Conservation (phyloP, 2,329 filamentous ascomycete genomes). For the Phyllosticta ampelicida region DNA sequence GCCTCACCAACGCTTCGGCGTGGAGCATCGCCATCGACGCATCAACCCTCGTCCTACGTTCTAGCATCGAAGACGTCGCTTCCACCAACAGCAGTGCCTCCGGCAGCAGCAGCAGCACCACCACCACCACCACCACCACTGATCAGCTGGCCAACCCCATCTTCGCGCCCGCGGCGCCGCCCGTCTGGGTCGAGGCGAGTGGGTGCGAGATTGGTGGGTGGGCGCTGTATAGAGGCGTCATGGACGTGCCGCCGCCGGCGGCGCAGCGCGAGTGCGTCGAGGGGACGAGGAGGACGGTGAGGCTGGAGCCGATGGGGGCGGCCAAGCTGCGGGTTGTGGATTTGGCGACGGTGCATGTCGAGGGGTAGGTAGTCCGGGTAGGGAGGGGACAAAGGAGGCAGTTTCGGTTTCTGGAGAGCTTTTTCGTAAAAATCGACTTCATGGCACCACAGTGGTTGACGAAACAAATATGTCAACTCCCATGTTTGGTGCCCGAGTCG, state of each 20-base stretch:
- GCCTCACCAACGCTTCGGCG: conserved; percentile 19
- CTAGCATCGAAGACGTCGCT: background rate
- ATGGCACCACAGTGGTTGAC: no score
- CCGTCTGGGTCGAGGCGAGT: conserved; percentile 20
- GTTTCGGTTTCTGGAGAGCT: no score
- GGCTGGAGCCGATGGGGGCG: conserved; percentile 26
- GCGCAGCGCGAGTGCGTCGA: conserved; percentile 17
- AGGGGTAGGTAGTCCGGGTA: background rate
- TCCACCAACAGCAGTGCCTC: no score
- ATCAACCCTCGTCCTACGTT: conserved; percentile 15
- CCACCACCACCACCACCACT: background rate
- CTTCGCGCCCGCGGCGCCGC: conserved; percentile 23
- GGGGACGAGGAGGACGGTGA: conserved; percentile 15
- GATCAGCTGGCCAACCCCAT: conserved; percentile 21
- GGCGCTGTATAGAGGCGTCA: conserved; percentile 21
- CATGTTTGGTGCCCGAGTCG: no score
- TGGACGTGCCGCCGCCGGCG: conserved; percentile 19
- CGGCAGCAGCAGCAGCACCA: no score
- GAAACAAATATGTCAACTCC: no score
- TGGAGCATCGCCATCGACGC: conserved; percentile 31
- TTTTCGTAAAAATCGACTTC: no score
- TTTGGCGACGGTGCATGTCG: conserved; percentile 16
- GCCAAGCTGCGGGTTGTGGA: conserved; percentile 29
- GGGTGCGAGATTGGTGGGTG: conserved; percentile 24
- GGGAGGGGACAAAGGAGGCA: background rate